Conservation (phyloP, 768 basidiomycete genomes). For the Pisolithus sp. region DNA sequence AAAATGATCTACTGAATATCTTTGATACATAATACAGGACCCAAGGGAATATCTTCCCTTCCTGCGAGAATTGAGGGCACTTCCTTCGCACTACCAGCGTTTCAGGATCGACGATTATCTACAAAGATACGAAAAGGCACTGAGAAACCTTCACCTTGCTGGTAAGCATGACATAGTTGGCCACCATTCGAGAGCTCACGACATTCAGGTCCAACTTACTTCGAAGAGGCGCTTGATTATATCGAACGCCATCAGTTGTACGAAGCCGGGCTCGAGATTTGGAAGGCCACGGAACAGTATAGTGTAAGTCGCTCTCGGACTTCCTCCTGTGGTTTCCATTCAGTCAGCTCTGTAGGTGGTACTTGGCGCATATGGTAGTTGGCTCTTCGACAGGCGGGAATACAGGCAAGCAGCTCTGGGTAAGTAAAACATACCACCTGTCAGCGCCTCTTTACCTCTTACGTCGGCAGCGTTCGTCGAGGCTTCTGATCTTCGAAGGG, state of each 20-base stretch:
- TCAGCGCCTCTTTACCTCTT: slow-evolving; percentile 4
- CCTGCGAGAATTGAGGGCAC: slow-evolving; percentile 76
- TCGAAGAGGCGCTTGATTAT: slow-evolving; percentile 77
- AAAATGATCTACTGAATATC: not conserved
- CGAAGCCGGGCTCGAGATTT: slow-evolving; percentile 66
- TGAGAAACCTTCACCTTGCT: slow-evolving; percentile 66
- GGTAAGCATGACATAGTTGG: slow-evolving; percentile 36
- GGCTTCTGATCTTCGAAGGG: slow-evolving; percentile 57
- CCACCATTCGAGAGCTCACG: slow-evolving; percentile 3
- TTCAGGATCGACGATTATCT: slow-evolving; percentile 94
- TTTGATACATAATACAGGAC: slow-evolving; percentile 49
- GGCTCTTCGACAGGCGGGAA: slow-evolving; percentile 80
- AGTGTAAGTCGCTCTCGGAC: slow-evolving; percentile 36
- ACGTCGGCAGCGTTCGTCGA: slow-evolving; percentile 60
- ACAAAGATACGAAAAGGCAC: slow-evolving; percentile 64
- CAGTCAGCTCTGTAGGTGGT: slow-evolving; percentile 43
- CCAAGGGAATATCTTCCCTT: slow-evolving; percentile 97
- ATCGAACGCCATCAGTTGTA: slow-evolving; percentile 74
- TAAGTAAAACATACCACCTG: slow-evolving; percentile 24
- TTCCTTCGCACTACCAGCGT: slow-evolving; percentile 72
- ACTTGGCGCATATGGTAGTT: slow-evolving; percentile 74
- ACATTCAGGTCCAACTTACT: slow-evolving; percentile 53
- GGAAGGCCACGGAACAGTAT: slow-evolving; percentile 59
- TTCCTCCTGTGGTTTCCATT: slow-evolving; percentile 1
- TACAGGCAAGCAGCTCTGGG: slow-evolving; percentile 81